These are phyloP conservation scores for Pseudocercospora macadamiae DNA, from an alignment of 2,329 filamentous ascomycete species.

Conservation along the genomic window DNA sequence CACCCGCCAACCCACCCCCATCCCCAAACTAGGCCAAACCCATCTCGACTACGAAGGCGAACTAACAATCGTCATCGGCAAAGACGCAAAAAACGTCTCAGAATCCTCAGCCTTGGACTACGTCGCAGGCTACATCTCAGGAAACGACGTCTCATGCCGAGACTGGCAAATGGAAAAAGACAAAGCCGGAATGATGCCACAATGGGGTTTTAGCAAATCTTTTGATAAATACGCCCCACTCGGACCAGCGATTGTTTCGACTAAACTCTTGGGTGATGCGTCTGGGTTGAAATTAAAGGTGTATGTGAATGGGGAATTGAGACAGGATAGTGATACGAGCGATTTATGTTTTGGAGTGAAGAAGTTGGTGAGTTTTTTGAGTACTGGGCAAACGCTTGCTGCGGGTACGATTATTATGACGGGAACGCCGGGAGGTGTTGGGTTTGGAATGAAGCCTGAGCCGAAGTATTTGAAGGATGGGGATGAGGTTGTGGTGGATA, in stretches of 20 bases:
- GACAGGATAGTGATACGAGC: conserved; percentile 46
- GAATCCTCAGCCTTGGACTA: conserved; percentile 68
- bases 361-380: conserved; percentile 39
- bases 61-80: conserved; percentile 73
- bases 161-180: conserved; percentile 57
- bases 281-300: conserved; percentile 49
- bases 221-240: conserved; percentile 62
- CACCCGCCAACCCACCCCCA: conserved; percentile 66
- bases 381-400: conserved; percentile 47
- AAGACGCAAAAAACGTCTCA: conserved; percentile 65
- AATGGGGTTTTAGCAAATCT: conserved; percentile 63
- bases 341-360: conserved; percentile 53
- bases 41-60: conserved; percentile 79
- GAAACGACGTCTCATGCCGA: conserved; percentile 79
- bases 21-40: conserved; percentile 67
- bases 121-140: conserved; percentile 73
- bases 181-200: conserved; percentile 56
- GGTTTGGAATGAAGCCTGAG: conserved; percentile 36
- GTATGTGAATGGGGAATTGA: conserved; percentile 53
- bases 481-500: conserved; percentile 40
- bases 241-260: conserved; percentile 54
- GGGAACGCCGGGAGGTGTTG: conserved; percentile 49
- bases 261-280: conserved; percentile 49
- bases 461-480: conserved; percentile 38
- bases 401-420: conserved; percentile 56